These are phyloP conservation scores for Fusarium coicis DNA, from an alignment of 2,329 filamentous ascomycete genomes.

Conservation along the genomic window DNA sequence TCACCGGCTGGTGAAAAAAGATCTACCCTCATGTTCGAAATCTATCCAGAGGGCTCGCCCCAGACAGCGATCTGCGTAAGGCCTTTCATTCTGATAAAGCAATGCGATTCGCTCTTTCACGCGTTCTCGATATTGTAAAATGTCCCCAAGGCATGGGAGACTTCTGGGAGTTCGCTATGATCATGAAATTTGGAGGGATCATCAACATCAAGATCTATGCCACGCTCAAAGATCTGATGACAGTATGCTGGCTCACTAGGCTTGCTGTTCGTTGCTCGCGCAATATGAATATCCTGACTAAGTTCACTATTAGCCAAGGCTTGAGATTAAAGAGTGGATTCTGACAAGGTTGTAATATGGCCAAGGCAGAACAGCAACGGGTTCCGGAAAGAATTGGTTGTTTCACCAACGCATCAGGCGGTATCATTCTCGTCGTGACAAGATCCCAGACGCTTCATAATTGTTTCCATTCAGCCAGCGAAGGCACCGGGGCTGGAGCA, in stretches of 20 bases:
- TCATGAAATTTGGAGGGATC: constrained; percentile 27
- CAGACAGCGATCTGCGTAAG: neutral
- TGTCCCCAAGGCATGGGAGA: constrained; percentile 2
- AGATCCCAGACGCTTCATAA: constrained; percentile 33
- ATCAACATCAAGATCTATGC: constrained; percentile 19
- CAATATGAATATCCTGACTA: constrained; percentile 26
- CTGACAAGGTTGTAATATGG: constrained; percentile 33
- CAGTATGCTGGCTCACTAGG: constrained; percentile 12
- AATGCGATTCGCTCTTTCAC: constrained; percentile 10
- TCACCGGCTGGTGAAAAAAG: accelerated
- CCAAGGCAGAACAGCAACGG: constrained; percentile 25
- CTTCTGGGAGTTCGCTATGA: constrained; percentile 27
- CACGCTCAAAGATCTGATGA: constrained; percentile 14
- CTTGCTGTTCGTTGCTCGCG: neutral
- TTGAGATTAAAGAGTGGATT: accelerated
- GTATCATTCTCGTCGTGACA: constrained; percentile 21
- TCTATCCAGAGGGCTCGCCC: constrained; percentile 31
- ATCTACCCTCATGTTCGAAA: constrained; percentile 26
- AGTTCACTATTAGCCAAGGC: accelerated
- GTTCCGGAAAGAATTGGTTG: constrained; percentile 27
- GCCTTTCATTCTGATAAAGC: neutral
- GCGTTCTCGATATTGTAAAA: constrained; percentile 18
- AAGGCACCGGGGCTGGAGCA: constrained; percentile 21
- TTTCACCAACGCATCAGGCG: constrained; percentile 15
- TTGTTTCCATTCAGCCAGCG: constrained; percentile 25